Base-by-base conservation (phyloP, 2,329 filamentous ascomycete species). In the Elsinoe perseae region DNA sequence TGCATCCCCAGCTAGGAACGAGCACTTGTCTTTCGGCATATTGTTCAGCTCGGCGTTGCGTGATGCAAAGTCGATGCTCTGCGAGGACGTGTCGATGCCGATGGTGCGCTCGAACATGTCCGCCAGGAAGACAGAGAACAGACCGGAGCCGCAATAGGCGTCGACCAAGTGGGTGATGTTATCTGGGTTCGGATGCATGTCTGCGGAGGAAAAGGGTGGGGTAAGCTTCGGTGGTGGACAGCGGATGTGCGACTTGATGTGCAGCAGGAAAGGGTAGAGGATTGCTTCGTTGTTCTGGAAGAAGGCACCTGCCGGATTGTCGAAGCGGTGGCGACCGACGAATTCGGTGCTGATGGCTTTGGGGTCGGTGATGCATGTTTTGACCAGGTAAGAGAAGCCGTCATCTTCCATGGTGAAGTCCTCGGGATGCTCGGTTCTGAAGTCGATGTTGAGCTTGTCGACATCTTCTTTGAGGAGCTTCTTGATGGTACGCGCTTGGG, bases 201-300 rank as follows among this genome's bases (percentile, higher is more conserved):
- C 56, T 27, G 63, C 48, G 4, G 25, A 23, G 18, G 16, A 34
- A n/a, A 32, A 52, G 4, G 48, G 48, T 8, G 48, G 48, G 1
- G 30, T 23, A 20, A 52, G 48, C 14, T 21, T 36, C 4, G 48
- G 48, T 21, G 48, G 38, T 20, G 56, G 52, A 25, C 57, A 84
- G 1, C 91, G 77, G 65, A 92, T 87, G 70, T 86, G 81, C 34
- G 86, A 78, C 60, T 89, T 87, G 68, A 97, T 88, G 75, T 95
- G 95, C 62, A 83, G 79, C 12, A 90, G 95, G 72, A 97, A 95
- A 14, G 77, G 74, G 27, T 88, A 83, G 21, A 98, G 84, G 72
- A 98, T 97, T 56, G 90, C 95, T 77, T 97, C 97, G 80, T 98
- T 98, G 79, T 98, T 98, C 69, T 98, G 93, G 81, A 98, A 98